Percentiles rank a stretch among this genome's conserved stretches.
phyloP scores from a whole-genome alignment of 805 yeast species.

The Kluyveromyces dobzhanskii region DNA sequence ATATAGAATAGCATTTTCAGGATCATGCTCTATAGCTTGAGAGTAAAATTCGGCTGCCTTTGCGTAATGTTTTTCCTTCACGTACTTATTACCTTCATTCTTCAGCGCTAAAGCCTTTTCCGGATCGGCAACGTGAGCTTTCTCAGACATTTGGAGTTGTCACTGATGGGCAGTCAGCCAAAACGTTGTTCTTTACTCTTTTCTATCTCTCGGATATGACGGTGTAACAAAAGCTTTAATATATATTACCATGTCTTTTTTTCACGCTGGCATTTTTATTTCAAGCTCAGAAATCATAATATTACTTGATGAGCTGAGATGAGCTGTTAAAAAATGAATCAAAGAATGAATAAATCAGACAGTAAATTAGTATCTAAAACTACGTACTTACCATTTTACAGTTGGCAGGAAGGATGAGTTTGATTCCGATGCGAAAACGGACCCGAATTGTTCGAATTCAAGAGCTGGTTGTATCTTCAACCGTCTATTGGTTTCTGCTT shows the following conservation, averaged over 20 bases:
- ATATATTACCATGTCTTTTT: no score
- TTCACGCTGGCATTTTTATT: no score
- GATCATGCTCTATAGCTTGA: conserved; percentile 60
- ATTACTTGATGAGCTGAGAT: no score
- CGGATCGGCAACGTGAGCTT: conserved; percentile 6
- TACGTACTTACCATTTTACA: not conserved
- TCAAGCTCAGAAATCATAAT: no score
- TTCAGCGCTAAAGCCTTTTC: conserved; percentile 45
- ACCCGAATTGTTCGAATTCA: conserved; percentile 48
- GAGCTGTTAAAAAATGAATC: no score
- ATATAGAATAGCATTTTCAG: conserved; percentile 52
- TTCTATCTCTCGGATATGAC: no score
- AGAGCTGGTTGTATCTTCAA: conserved; percentile 68
- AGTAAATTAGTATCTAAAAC: not conserved
- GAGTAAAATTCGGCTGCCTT: conserved; percentile 68
- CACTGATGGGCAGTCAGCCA: no score
- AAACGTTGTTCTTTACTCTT: no score
- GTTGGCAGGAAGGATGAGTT: not conserved
- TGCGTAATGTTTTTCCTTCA: conserved; percentile 56
- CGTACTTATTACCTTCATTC: conserved; percentile 61
- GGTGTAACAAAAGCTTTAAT: no score
- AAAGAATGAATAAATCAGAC: no score
- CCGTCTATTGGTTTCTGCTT: conserved; percentile 54
- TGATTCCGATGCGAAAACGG: conserved; percentile 9
- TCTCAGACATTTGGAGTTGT: not conserved